phyloP scores from a whole-genome alignment of 306 rosid species.

The Acacia acuminata region DNA sequence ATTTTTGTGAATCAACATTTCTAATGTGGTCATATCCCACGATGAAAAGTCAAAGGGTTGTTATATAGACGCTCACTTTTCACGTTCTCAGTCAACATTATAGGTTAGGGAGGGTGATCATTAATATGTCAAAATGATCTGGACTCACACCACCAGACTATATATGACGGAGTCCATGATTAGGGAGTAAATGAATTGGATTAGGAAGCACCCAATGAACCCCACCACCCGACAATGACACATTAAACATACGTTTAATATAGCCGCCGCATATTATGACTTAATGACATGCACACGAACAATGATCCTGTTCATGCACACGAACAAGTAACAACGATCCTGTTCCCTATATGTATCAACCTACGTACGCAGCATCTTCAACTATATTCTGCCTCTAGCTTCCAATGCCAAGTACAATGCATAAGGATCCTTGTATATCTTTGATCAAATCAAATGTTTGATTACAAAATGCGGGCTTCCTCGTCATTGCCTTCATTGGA shows the following conservation, averaged over 20 bases:
- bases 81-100: neutral
- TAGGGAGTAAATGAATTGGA: conserved; percentile 37
- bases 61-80: neutral
- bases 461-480: neutral
- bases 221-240: conserved; percentile 43
- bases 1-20: neutral
- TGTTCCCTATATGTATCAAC: neutral
- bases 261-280: neutral
- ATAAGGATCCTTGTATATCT: conserved; percentile 14
- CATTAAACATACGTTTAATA: conserved; percentile 24
- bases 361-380: conserved; percentile 14
- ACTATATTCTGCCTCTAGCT: conserved; percentile 27
- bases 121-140: neutral
- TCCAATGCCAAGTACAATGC: neutral
- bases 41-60: too few relatives aligned
- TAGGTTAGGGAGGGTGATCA: neutral
- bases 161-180: conserved; percentile 30
- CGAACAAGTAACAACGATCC: neutral
- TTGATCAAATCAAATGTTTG: conserved; percentile 14
- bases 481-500: conserved; percentile 20
- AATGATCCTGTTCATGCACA: conserved; percentile 10
- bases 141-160: neutral
- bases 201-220: conserved; percentile 30
- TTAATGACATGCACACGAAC: neutral
- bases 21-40: too few relatives aligned